Evolutionary conservation across 352 stramenopile species (phyloP), one percentile per base, ranked within the genome.

Genomic region (Pythium scleroteichum): DNA sequence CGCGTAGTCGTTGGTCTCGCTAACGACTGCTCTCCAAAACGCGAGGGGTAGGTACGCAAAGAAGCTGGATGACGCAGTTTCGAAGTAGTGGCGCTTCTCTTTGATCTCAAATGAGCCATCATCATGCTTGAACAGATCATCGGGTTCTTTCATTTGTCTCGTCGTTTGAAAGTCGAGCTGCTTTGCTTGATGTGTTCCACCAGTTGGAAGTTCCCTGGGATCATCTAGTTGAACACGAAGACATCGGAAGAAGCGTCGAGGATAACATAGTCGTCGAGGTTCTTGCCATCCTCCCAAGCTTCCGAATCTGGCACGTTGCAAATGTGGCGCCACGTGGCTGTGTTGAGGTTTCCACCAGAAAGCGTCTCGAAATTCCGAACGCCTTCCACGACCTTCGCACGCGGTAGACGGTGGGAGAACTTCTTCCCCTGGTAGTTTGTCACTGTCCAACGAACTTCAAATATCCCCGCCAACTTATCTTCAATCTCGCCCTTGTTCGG

Each of bases 21-120:
- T 27, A 4, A 68, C 52, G 8, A 68, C 60, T 4, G 24, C 51
- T 0, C 50, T 62, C 60, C 52, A 68, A 38, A 62, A 68, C 22
- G 60, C 41, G 6, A 61, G 1, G 3, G 60, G 60, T 4, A 68
- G 27, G 22, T 68, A 62, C 0, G 60, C 51, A 6, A 68, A 47
- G 35, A 68, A 68, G 14, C 52, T 58, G 12, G 38, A 68, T 3
- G 51, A 57, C 19, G 59, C 51, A 1, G 59, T 49, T 16, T 59
- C 49, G 29, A 59, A 64, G 14, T 50, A 16, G 22, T 54, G 38
- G 2, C 48, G 40, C 33, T 59, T 59, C 27, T 53, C 59, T 16
- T 66, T 59, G 42, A 59, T 56, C 3, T 45, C 51, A 2, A 40
- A 23, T 1, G 45, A 40, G n/a, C 59, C 44, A 17, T 67, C 52